phyloP scores from a whole-genome alignment of 140 eudicot species.

The Stevia rebaudiana region DNA sequence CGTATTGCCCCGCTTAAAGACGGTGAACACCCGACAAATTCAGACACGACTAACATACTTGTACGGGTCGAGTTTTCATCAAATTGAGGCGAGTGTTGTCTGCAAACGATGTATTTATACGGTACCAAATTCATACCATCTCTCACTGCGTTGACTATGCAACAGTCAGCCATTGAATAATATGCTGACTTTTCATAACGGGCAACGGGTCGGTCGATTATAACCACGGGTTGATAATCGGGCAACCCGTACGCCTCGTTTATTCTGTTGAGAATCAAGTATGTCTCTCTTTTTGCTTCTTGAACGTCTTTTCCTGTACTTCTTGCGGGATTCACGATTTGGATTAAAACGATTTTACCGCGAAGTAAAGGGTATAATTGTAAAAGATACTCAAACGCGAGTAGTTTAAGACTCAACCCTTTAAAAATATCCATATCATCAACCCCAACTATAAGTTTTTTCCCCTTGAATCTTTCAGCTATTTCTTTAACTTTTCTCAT shows the following conservation, averaged over 20 bases:
- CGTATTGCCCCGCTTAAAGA: conserved; percentile 88
- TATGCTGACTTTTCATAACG: conserved; percentile 84
- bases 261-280: conserved; percentile 51
- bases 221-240: conserved; percentile 52
- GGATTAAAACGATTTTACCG: conserved; percentile 61
- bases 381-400: conserved; percentile 74
- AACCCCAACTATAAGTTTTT: conserved; percentile 67
- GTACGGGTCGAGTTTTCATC: conserved; percentile 61
- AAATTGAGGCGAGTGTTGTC: conserved; percentile 54
- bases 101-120: conserved; percentile 70
- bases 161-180: conserved; percentile 78
- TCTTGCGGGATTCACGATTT: conserved; percentile 86
- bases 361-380: conserved; percentile 30
- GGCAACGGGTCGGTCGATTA: conserved; percentile 72
- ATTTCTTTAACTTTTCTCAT: conserved; percentile 54
- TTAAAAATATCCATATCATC: conserved; percentile 95
- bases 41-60: conserved; percentile 80
- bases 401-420: conserved; percentile 72
- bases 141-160: conserved; percentile 81
- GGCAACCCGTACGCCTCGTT: conserved; percentile 56
- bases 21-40: conserved; percentile 87
- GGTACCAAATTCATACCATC: conserved; percentile 96
- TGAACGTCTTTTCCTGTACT: conserved; percentile 83
- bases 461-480: conserved; percentile 59
- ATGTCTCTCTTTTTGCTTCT: conserved; percentile 73